Conservation (phyloP, 1,139 yeast genomes). For the Zygosaccharomyces pseudobailii region DNA sequence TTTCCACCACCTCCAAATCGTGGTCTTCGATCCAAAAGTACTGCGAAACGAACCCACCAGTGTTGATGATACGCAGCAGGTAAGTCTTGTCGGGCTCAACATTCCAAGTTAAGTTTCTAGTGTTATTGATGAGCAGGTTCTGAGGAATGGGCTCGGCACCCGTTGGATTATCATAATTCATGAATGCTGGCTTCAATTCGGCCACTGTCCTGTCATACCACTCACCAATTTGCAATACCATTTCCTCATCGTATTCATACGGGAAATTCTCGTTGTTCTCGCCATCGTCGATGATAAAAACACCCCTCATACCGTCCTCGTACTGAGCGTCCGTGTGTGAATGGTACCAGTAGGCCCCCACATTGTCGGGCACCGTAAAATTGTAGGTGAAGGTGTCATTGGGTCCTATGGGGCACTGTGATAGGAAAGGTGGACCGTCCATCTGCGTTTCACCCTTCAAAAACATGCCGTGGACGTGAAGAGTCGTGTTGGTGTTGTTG, state of each 20-base stretch:
- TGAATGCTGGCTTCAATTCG: conserved; percentile 49
- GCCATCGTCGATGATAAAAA: conserved; percentile 61
- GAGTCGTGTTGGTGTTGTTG: conserved; percentile 58
- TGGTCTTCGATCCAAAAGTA: conserved; percentile 84
- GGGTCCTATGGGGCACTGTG: conserved; percentile 85
- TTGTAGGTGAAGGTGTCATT: conserved; percentile 66
- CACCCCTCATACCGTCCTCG: conserved; percentile 87
- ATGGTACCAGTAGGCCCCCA: conserved; percentile 93
- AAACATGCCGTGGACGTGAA: conserved; percentile 92
- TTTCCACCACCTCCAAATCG: conserved; percentile 72
- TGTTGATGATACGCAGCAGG: conserved; percentile 67
- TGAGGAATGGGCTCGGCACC: conserved; percentile 97
- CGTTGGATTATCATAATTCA: conserved; percentile 78
- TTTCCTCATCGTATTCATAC: conserved; percentile 69
- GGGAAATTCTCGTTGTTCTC: conserved; percentile 40
- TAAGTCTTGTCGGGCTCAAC: conserved; percentile 81
- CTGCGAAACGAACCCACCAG: conserved; percentile 86
- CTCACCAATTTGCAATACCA: conserved; percentile 62
- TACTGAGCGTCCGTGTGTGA: conserved; percentile 83
- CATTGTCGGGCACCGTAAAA: conserved; percentile 76
- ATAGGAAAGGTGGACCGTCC: conserved; percentile 87
- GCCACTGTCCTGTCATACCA: conserved; percentile 74
- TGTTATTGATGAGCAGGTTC: conserved; percentile 70
- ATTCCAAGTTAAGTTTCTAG: conserved; percentile 61
- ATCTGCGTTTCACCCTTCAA: conserved; percentile 65